A percentile compares a stretch with the other conserved stretches of the same genome.
These are phyloP conservation scores for Fusarium napiforme DNA, from an alignment of 2,329 filamentous ascomycete species.

Conservation along the genomic window DNA sequence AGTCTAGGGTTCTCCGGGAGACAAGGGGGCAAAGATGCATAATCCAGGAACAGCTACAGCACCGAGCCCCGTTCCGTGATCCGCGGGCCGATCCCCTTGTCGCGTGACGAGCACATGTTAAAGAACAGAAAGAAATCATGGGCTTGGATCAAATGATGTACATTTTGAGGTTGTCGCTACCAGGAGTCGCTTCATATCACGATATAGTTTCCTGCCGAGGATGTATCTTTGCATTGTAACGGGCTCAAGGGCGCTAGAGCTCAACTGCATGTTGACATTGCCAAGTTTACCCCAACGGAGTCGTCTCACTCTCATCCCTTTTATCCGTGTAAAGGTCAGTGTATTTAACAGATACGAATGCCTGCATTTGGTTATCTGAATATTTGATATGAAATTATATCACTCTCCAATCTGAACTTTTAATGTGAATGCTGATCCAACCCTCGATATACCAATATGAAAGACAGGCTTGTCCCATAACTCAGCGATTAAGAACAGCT, in stretches of 20 bases:
- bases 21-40: slow-evolving; percentile 37
- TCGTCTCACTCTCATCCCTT: slow-evolving; percentile 23
- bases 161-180: not conserved
- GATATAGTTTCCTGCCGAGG: slow-evolving; percentile 17
- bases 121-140: slow-evolving; percentile 1
- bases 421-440: not conserved
- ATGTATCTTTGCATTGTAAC: slow-evolving; percentile 24
- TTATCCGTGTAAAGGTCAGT: not conserved
- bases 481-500: not conserved
- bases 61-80: slow-evolving; percentile 30
- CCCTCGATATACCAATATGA: not conserved
- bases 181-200: not conserved
- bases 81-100: slow-evolving; percentile 36
- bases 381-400: not conserved
- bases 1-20: slow-evolving; percentile 21
- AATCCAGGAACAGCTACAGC: slow-evolving; percentile 36
- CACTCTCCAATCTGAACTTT: not conserved
- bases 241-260: slow-evolving; percentile 27
- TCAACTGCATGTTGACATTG: slow-evolving; percentile 34
- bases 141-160: slow-evolving; percentile 3
- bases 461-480: not conserved
- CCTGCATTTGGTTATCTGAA: not conserved
- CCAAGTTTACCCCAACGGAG: slow-evolving; percentile 39
- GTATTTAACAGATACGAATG: not conserved
- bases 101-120: slow-evolving; percentile 37